A percentile compares a stretch with the other conserved stretches of the same genome.
phyloP scores from a whole-genome alignment of 1,284 basidiomycete species.

The Filobasidium uniguttulatum region DNA sequence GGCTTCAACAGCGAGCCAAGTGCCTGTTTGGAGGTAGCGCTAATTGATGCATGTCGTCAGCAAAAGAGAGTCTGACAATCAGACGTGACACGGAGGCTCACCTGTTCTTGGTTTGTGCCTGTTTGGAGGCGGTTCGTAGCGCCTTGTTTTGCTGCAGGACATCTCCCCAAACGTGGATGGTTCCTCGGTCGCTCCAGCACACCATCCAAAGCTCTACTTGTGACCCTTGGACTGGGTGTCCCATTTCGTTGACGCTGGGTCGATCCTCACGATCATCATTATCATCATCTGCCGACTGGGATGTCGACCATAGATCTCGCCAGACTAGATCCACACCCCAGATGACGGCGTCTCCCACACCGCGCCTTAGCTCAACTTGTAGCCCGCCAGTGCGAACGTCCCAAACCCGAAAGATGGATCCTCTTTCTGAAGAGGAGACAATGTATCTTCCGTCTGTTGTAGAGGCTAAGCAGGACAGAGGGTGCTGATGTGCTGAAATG shows the following conservation, averaged over 20 bases:
- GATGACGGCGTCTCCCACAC: conserved; percentile 79
- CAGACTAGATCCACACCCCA: conserved; percentile 53
- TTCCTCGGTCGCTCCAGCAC: conserved; percentile 93
- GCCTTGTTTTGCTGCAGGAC: conserved; percentile 17
- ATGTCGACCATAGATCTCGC: conserved; percentile 22
- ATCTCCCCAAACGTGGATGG: conserved; percentile 66
- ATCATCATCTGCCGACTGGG: too few relatives aligned
- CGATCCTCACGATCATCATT: conserved; percentile 19
- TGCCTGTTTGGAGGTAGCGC: conserved; percentile 11
- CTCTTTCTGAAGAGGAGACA: conserved; percentile 70
- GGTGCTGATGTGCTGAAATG: conserved; percentile 69
- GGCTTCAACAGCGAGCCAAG: conserved; percentile 49
- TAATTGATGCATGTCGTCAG: not conserved
- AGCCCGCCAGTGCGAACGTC: conserved; percentile 61
- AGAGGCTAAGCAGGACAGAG: conserved; percentile 61
- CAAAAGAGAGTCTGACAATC: not conserved
- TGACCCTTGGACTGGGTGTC: conserved; percentile 19
- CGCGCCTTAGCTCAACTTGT: conserved; percentile 67
- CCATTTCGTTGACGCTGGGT: conserved; percentile 56
- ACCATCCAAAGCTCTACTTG: conserved; percentile 48
- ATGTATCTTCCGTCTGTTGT: conserved; percentile 65
- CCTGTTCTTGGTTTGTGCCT: conserved; percentile 3
- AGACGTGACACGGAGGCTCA: conserved; percentile 9
- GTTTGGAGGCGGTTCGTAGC: not conserved
- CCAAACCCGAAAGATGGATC: conserved; percentile 83